Evolutionary conservation across 306 rosid species (phyloP), one percentile per base, ranked within the genome.

Genomic region (Vigna unguiculata): DNA sequence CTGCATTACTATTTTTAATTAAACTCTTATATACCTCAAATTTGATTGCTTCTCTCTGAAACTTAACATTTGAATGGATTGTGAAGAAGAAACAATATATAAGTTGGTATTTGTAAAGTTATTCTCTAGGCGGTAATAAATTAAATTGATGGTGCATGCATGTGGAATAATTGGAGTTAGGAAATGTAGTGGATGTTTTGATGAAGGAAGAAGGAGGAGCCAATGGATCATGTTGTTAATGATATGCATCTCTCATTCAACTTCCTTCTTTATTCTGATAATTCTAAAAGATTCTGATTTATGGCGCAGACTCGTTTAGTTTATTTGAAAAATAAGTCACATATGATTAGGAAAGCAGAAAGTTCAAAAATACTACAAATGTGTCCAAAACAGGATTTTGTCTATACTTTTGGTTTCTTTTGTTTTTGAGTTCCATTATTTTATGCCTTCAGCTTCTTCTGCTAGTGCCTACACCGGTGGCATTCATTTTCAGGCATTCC

Each of bases 181-280:
- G 66, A 57, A 41, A 28, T 12, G 0, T 76, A 71, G 87, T 84
- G 79, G 84, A 65, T 71, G 40, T 22, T 82, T n/a, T n/a, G n/a
- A n/a, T n/a, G n/a, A n/a, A n/a, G n/a, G n/a, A n/a, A n/a, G n/a
- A n/a, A 72, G 72, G 63, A 58, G 34, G 9, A 76, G 60, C 85
- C 83, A 84, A 81, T 84, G 9, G 72, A 41, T 62, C 60, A 49
- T 65, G 61, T 77, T 32, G 67, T 77, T 60, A 25, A 67, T 84
- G 78, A 85, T 58, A 65, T 68, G 77, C 83, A 80, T 10, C 21
- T 11, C 68, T 61, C 74, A 54, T 38, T 34, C 77, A 74, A 60
- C 73, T 77, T 72, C 19, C 34, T 51, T 62, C 47, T 40, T 71
- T 15, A 21, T 70, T 59, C 45, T 8, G 45, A 1, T 9, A 32